Base-by-base conservation (phyloP, 495 filamentous ascomycete genomes). In the Penicillium cinerascens region DNA sequence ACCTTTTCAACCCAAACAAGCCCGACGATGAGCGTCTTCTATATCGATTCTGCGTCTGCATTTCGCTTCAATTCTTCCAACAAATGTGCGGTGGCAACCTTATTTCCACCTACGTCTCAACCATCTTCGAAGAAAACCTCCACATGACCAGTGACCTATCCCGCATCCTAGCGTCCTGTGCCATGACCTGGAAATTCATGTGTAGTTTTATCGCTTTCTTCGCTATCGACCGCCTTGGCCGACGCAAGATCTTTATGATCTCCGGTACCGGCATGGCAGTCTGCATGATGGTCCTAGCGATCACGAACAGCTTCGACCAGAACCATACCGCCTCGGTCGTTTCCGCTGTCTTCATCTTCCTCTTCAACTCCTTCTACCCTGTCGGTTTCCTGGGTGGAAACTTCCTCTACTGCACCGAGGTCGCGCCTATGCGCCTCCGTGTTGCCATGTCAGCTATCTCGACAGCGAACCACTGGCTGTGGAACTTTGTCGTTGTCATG, bases 321-420 rank as follows among this genome's bases (percentile, higher is more conserved):
- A 78, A 70, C 61, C 71, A 49, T 17, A 43, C 44, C n/a, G 68
- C 65, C 2, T 69, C 73, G 1, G 59, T 65, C 10, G 58, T 52
- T 0, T 68, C 64, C 0, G 74, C 72, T 1, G 69, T 74, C 7
- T 82, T 82, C 58, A 74, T 85, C 44, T 82, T 82, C 66, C 65
- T 85, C 22, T 85, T 82, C 69, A 82, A 82, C 62, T 65, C 69
- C 37, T 85, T 84, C 71, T 80, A 81, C 59, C 78, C 81, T 3
- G 67, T 79, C 51, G 82, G 81, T 5, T 85, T 81, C 69, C 64
- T 81, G 7, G 81, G 81, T 25, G 76, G 73, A 26, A 80, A 80
- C 48, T 85, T 81, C 64, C 62, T 83, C 13, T 83, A 83, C 66
- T 75, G 73, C 29, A 75, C 81, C 9, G 81, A 85, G 58, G 72